Conservation (phyloP, 371 early-diverging fungal genomes). For the Mucor circinelloides region DNA sequence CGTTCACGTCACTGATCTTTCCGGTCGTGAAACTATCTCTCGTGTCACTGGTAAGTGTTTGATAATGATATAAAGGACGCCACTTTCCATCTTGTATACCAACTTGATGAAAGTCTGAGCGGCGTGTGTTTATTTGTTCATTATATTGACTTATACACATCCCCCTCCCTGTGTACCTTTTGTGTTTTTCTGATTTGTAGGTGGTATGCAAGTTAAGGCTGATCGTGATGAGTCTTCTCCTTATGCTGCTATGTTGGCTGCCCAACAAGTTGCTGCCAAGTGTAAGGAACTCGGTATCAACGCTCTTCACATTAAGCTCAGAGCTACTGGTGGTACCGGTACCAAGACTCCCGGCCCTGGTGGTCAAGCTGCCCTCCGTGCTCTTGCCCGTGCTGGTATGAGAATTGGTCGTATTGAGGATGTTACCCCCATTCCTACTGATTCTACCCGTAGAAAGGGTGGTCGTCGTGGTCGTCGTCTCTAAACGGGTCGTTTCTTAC, state of each 20-base stretch:
- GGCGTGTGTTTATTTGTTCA: background rate
- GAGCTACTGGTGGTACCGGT: slow-evolving; percentile 99
- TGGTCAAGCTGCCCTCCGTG: slow-evolving; percentile 99
- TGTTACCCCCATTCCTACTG: slow-evolving; percentile 99
- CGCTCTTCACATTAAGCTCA: slow-evolving; percentile 99
- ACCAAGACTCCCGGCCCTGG: slow-evolving; percentile 99
- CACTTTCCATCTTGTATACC: background rate
- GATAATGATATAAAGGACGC: background rate
- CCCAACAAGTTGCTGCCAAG: slow-evolving; percentile 99
- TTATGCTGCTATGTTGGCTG: slow-evolving; percentile 99
- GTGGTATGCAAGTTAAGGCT: slow-evolving; percentile 99
- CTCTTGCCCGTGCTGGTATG: slow-evolving; percentile 99
- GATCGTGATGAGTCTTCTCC: slow-evolving; percentile 99
- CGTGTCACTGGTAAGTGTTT: slow-evolving; percentile 90
- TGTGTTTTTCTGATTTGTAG: background rate
- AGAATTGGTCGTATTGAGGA: slow-evolving; percentile 99
- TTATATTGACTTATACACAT: background rate
- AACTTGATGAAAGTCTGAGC: background rate
- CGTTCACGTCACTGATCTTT: slow-evolving; percentile 99
- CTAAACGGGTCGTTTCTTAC: slow-evolving; percentile 50
- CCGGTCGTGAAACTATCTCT: slow-evolving; percentile 99
- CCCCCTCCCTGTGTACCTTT: slow-evolving; percentile 1
- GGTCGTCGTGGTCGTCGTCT: slow-evolving; percentile 99
- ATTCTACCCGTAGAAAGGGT: slow-evolving; percentile 99
- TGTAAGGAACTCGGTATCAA: slow-evolving; percentile 99